phyloP scores from a whole-genome alignment of 495 filamentous ascomycete species.

The Cryomyces minteri region DNA sequence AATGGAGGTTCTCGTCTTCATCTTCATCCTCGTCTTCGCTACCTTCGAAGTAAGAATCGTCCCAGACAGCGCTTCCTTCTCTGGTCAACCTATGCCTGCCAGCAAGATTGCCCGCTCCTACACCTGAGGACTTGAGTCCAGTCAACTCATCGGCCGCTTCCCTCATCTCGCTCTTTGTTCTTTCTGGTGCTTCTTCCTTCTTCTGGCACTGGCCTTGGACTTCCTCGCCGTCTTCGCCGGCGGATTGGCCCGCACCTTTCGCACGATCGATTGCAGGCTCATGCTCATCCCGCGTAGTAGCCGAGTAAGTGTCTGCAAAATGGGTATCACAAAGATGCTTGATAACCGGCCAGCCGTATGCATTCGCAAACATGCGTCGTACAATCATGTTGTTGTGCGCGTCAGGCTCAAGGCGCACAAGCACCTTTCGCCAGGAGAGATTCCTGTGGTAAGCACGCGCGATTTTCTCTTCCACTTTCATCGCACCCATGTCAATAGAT shows the following conservation, averaged over 20 bases:
- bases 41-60: slow-evolving; percentile 18
- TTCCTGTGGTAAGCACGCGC: slow-evolving; percentile 83
- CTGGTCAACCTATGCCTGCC: background rate
- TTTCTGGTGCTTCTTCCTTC: slow-evolving; percentile 48
- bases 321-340: slow-evolving; percentile 89
- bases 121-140: background rate
- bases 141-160: slow-evolving; percentile 19
- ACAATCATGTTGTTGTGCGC: slow-evolving; percentile 98
- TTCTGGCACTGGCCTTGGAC: slow-evolving; percentile 34
- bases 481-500: slow-evolving; percentile 24
- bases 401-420: slow-evolving; percentile 88
- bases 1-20: slow-evolving; percentile 13
- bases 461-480: slow-evolving; percentile 95
- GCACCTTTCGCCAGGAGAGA: slow-evolving; percentile 86
- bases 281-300: slow-evolving; percentile 37
- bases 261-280: slow-evolving; percentile 32
- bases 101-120: slow-evolving; percentile 2
- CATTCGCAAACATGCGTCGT: slow-evolving; percentile 87
- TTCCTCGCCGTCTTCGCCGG: slow-evolving; percentile 28
- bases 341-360: slow-evolving; percentile 92
- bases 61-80: slow-evolving; percentile 13
- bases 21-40: slow-evolving; percentile 15
- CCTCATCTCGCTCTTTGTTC: slow-evolving; percentile 23
- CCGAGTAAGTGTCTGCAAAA: slow-evolving; percentile 50
- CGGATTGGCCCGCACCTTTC: slow-evolving; percentile 20